Percentiles rank a stretch among this genome's conserved stretches.
Conservation (phyloP, 768 basidiomycete genomes). For the Pseudohyphozyma bogoriensis region DNA sequence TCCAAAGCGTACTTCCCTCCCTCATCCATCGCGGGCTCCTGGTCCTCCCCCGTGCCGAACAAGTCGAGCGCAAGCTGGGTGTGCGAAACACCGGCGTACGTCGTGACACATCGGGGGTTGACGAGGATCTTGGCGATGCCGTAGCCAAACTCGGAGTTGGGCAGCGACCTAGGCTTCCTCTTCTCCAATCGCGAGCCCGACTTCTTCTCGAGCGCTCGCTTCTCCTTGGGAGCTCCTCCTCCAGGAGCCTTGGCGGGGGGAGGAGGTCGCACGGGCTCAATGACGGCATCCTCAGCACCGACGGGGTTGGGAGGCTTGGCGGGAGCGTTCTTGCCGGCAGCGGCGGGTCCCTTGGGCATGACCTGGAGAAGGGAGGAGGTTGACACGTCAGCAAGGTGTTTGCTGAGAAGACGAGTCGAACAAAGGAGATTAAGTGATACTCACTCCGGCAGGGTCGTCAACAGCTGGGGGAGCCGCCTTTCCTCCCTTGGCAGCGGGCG, state of each 20-base stretch:
- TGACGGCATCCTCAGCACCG: conserved; percentile 49
- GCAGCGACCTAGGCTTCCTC: conserved; percentile 46
- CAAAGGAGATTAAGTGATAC: background rate
- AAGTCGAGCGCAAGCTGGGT: conserved; percentile 89
- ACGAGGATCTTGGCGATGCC: conserved; percentile 79
- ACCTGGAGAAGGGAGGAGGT: conserved; percentile 29
- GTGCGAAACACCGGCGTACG: conserved; percentile 94
- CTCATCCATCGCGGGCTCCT: conserved; percentile 36
- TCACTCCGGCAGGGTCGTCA: conserved; percentile 13
- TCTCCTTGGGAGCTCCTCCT: conserved; percentile 36
- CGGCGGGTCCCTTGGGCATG: conserved; percentile 11
- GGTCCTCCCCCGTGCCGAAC: conserved; percentile 71
- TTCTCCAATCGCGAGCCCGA: conserved; percentile 32
- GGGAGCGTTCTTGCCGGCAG: conserved; percentile 17
- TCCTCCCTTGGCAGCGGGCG: background rate
- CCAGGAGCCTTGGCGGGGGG: background rate
- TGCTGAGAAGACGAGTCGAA: too few relatives aligned
- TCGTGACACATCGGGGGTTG: conserved; percentile 93
- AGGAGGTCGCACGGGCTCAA: conserved; percentile 19
- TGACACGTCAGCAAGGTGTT: conserved; percentile 24
- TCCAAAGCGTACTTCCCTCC: conserved; percentile 66
- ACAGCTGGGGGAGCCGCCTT: background rate
- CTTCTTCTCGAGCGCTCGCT: conserved; percentile 36
- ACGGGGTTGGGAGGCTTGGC: conserved; percentile 14
- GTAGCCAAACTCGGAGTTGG: conserved; percentile 68